Base-by-base conservation (phyloP, 2,329 filamentous ascomycete species). In the Lecanicillium sp. region DNA sequence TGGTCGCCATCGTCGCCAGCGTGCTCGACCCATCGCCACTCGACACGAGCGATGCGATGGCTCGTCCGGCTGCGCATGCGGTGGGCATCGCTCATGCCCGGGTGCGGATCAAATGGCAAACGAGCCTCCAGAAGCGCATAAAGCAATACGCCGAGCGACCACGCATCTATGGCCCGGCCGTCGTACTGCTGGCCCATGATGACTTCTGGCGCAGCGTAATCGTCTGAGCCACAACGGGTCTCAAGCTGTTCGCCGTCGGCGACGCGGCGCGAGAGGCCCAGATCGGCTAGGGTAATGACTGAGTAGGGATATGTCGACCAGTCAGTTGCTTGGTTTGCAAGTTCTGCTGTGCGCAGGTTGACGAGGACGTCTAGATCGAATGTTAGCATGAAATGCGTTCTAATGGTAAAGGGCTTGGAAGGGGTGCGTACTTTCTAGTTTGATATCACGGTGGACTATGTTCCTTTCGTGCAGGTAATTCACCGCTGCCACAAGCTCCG, bases 391-490 rank as follows among this genome's bases (percentile, higher is more conserved):
- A 9, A 19, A 11, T 34, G 14, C 37, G 44, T 33, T 51, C 42
- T 40, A 27, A 8, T 25, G 11, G 11, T 11, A 25, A 25, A 13
- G 30, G 20, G 17, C 15, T 28, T 20, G 28, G 16, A 9, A 36
- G n/a, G n/a, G n/a, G 20, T 27, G 70, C 80, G 63, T 73, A 92
- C 85, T 75, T 70, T 98, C 92, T 43, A 98, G 80, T 65, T 98
- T 98, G 62, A 98, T 94, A 60, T 98, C 92, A 43, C 92, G 80
- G 58, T 98, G 92, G 38, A 96, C 90, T 55, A 98, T 95, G 49
- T 78, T 81, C 51, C 85, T 71, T 38, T 77, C 69, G 60, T 98
- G 92, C 35, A 98, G 68, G 64, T 96, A 95, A 42, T 73, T 75
- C 27, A 94, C 82, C 0, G 90, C 92, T 44, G 77, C 80, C 17